These are phyloP conservation scores for Rhodotorula babjevae DNA, from an alignment of 768 basidiomycete genomes.

Conservation along the genomic window DNA sequence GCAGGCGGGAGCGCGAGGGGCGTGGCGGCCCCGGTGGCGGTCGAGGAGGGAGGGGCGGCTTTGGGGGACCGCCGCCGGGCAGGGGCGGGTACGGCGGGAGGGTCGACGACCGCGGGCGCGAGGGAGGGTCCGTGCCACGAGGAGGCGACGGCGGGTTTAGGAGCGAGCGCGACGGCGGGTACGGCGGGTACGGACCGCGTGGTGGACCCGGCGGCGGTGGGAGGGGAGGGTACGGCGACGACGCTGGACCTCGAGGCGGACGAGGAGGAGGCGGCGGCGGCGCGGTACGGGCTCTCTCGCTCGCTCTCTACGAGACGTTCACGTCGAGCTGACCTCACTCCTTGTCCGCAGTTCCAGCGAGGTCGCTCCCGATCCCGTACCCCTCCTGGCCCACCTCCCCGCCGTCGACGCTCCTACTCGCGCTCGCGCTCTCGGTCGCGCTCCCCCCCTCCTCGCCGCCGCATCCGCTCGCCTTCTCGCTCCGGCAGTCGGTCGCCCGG, in stretches of 20 bases:
- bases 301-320: background rate
- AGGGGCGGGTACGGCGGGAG: background rate
- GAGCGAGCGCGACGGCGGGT: background rate
- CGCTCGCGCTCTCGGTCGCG: constrained; percentile 1
- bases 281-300: too few species aligned
- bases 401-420: background rate
- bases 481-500: constrained; percentile 1
- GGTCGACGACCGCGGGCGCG: constrained; percentile 48
- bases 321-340: background rate
- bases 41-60: background rate
- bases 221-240: constrained; percentile 48
- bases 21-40: constrained; percentile 44
- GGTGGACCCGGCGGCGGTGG: constrained; percentile 52
- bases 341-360: background rate
- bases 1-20: constrained; percentile 57
- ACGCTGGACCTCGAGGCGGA: constrained; percentile 46
- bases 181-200: background rate
- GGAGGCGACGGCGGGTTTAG: background rate
- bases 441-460: background rate
- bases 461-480: constrained; percentile 1
- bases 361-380: constrained; percentile 24
- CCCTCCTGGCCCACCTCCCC: background rate
- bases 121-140: background rate
- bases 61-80: background rate
- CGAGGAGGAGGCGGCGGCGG: background rate